phyloP scores from a whole-genome alignment of 192 early-diverging fungal genomes.

The Coemansia sp. region DNA sequence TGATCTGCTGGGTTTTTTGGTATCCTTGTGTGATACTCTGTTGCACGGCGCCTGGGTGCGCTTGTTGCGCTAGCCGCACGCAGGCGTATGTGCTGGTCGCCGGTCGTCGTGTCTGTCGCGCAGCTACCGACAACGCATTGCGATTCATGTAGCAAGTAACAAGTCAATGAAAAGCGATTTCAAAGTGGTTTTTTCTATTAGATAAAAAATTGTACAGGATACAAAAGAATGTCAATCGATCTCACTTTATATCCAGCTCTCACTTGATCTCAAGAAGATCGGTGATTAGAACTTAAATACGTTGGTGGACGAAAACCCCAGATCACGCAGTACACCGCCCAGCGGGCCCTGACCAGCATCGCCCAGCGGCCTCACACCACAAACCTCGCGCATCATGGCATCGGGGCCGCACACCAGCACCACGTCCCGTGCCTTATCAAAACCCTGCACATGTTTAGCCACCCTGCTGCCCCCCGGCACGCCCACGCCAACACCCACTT shows the following conservation, averaged over 20 bases:
- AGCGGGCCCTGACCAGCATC: slow-evolving; percentile 57
- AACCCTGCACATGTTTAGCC: slow-evolving; percentile 38
- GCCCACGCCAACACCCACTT: slow-evolving; percentile 5
- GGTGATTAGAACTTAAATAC: slow-evolving; percentile 61
- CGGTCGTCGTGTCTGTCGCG: background rate
- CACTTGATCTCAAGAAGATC: too few species aligned
- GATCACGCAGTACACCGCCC: slow-evolving; percentile 51
- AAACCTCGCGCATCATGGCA: slow-evolving; percentile 57
- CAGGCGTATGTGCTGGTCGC: background rate
- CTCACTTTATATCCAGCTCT: too few species aligned
- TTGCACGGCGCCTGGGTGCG: background rate
- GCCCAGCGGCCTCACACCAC: slow-evolving; percentile 53
- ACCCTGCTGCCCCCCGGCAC: slow-evolving; percentile 15
- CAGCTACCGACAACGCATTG: background rate
- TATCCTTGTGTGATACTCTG: background rate
- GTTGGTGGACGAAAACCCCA: slow-evolving; percentile 54
- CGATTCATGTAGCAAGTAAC: slow-evolving; percentile 9
- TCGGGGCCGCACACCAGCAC: slow-evolving; percentile 68
- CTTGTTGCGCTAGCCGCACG: background rate
- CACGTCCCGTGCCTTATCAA: slow-evolving; percentile 21
- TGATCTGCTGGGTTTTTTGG: background rate
- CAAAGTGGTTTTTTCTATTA: too few species aligned
- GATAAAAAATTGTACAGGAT: too few species aligned
- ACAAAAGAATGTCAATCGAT: too few species aligned
- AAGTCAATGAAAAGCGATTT: too few species aligned